These are phyloP conservation scores for Begonia masoniana DNA, from an alignment of 306 rosid species.

Conservation along the genomic window DNA sequence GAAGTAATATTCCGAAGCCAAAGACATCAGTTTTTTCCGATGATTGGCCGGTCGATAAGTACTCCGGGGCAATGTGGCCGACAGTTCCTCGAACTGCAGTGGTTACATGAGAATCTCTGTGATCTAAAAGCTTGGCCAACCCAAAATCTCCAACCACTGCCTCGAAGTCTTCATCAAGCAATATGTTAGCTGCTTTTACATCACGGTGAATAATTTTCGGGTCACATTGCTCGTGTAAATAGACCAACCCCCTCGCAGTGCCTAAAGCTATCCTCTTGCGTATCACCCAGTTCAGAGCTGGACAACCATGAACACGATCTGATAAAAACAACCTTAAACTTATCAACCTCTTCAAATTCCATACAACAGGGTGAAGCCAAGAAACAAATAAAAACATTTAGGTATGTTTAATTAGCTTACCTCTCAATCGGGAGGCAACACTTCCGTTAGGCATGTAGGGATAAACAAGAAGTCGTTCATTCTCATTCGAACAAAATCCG, in stretches of 20 bases:
- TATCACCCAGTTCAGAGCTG: slow-evolving; percentile 83
- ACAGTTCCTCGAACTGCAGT: slow-evolving; percentile 98
- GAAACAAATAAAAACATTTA: background rate
- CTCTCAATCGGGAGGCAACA: slow-evolving; percentile 87
- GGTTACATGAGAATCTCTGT: slow-evolving; percentile 92
- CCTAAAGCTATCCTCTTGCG: slow-evolving; percentile 94
- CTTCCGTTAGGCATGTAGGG: slow-evolving; percentile 97
- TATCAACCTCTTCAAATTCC: background rate
- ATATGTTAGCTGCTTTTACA: slow-evolving; percentile 93
- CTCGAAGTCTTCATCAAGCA: slow-evolving; percentile 90
- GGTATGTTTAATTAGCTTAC: slow-evolving; percentile 18
- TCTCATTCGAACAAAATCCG: slow-evolving; percentile 90
- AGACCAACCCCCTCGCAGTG: slow-evolving; percentile 91
- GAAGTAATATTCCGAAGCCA: slow-evolving; percentile 90
- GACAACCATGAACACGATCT: slow-evolving; percentile 66
- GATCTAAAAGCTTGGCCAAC: slow-evolving; percentile 94
- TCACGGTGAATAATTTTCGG: slow-evolving; percentile 96
- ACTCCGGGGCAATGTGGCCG: slow-evolving; percentile 97
- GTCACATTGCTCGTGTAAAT: slow-evolving; percentile 95
- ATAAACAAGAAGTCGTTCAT: slow-evolving; percentile 89
- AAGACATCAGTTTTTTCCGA: slow-evolving; percentile 97
- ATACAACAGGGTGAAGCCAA: background rate
- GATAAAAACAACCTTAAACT: slow-evolving; percentile 10
- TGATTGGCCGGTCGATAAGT: slow-evolving; percentile 89
- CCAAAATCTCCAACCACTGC: slow-evolving; percentile 99